Percentiles rank a stretch among this genome's conserved stretches.
phyloP scores from a whole-genome alignment of 1,284 basidiomycete genomes.

The Tremellales sp. region DNA sequence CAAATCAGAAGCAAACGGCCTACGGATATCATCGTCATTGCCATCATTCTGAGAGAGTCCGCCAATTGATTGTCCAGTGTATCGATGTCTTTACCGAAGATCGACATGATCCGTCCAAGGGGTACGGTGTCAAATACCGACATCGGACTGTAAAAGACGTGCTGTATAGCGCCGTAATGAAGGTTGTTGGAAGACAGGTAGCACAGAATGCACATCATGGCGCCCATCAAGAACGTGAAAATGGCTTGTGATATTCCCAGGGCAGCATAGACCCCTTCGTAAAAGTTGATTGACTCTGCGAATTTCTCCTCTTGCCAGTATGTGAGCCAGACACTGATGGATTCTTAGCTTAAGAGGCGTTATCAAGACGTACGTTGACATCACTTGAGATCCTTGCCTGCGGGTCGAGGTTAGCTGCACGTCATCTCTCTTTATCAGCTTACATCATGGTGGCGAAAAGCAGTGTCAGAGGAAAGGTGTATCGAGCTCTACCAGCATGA shows the following conservation, averaged over 20 bases:
- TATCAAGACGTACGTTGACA: slow-evolving; percentile 36
- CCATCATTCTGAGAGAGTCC: slow-evolving; percentile 61
- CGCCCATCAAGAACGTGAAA: slow-evolving; percentile 62
- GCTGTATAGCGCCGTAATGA: slow-evolving; percentile 56
- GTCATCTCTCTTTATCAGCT: slow-evolving; percentile 7
- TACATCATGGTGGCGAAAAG: slow-evolving; percentile 57
- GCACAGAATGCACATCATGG: slow-evolving; percentile 57
- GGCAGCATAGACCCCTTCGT: slow-evolving; percentile 67
- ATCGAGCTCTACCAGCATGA: slow-evolving; percentile 58
- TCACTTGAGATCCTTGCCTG: slow-evolving; percentile 56
- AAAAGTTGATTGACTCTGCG: slow-evolving; percentile 51
- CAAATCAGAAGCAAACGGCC: slow-evolving; percentile 11
- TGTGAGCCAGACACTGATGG: slow-evolving; percentile 54
- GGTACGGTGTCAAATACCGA: slow-evolving; percentile 67
- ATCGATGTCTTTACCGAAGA: slow-evolving; percentile 55
- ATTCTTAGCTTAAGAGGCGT: neutral
- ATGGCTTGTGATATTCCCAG: slow-evolving; percentile 56
- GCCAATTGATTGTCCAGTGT: slow-evolving; percentile 60
- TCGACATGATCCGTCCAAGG: slow-evolving; percentile 60
- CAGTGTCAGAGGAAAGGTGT: slow-evolving; percentile 60
- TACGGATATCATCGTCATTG: slow-evolving; percentile 34
- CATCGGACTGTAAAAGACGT: slow-evolving; percentile 66
- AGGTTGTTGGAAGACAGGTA: slow-evolving; percentile 60
- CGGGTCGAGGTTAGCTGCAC: neutral
- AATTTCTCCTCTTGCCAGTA: slow-evolving; percentile 63